phyloP scores from a whole-genome alignment of 495 filamentous ascomycete species.

The Neurospora cerealis region DNA sequence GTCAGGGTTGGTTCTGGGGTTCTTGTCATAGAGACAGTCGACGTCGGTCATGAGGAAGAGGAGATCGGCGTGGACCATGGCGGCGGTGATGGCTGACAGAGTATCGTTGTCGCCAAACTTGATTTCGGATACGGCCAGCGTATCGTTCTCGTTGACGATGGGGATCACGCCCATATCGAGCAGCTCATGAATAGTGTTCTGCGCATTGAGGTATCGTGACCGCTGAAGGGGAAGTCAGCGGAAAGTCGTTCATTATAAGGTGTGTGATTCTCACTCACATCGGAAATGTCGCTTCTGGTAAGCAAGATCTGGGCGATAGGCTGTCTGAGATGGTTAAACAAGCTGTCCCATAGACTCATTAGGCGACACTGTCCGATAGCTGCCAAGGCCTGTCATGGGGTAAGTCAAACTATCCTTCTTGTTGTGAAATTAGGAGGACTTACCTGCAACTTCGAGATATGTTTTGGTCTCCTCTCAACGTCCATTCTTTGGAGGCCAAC shows the following conservation, averaged over 20 bases:
- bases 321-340: slow-evolving; percentile 78
- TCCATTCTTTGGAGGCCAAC: slow-evolving; percentile 86
- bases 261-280: slow-evolving; percentile 45
- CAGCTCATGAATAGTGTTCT: slow-evolving; percentile 84
- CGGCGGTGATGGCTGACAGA: slow-evolving; percentile 88
- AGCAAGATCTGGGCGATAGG: slow-evolving; percentile 91
- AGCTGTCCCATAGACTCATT: slow-evolving; percentile 89
- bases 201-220: slow-evolving; percentile 91
- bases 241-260: background rate
- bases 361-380: slow-evolving; percentile 93
- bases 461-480: slow-evolving; percentile 77
- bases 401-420: background rate
- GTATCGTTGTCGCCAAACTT: slow-evolving; percentile 99
- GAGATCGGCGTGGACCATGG: slow-evolving; percentile 94
- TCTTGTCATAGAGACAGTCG: slow-evolving; percentile 93
- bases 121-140: slow-evolving; percentile 91
- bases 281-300: slow-evolving; percentile 94
- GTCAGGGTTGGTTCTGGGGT: slow-evolving; percentile 74
- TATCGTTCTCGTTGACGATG: slow-evolving; percentile 98
- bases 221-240: slow-evolving; percentile 37
- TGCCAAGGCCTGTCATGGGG: slow-evolving; percentile 62
- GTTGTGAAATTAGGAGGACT: background rate
- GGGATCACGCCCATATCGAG: slow-evolving; percentile 94
- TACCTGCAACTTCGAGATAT: slow-evolving; percentile 76
- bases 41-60: slow-evolving; percentile 99